Conservation (phyloP, 2,329 filamentous ascomycete species). For the Chaetomiaceae sp. region DNA sequence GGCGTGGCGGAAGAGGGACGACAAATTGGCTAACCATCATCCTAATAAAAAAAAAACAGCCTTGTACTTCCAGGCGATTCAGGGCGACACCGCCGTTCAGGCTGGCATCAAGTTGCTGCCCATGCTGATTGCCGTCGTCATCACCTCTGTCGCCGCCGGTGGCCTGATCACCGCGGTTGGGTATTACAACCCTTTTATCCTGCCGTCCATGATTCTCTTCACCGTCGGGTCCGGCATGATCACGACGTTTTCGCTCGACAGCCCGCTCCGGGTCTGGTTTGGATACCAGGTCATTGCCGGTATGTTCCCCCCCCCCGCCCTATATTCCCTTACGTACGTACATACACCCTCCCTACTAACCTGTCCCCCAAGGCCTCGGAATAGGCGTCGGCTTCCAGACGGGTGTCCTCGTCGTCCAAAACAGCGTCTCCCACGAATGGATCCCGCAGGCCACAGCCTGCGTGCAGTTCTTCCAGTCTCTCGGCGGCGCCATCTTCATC, state of each 20-base stretch:
- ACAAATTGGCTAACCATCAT: background rate
- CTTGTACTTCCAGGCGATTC: slow-evolving; percentile 51
- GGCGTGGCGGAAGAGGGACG: background rate
- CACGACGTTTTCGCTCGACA: slow-evolving; percentile 47
- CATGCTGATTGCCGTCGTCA: slow-evolving; percentile 46
- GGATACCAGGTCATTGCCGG: slow-evolving; percentile 53
- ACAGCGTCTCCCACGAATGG: slow-evolving; percentile 44
- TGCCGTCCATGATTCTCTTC: slow-evolving; percentile 36
- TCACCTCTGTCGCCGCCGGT: slow-evolving; percentile 36
- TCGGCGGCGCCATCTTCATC: slow-evolving; percentile 63
- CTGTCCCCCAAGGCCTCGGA: slow-evolving; percentile 41
- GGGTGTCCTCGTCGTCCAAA: slow-evolving; percentile 49
- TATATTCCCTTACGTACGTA: background rate
- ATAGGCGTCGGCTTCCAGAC: slow-evolving; percentile 47
- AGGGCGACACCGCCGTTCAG: slow-evolving; percentile 48
- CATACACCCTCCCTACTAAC: background rate
- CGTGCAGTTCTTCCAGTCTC: slow-evolving; percentile 58
- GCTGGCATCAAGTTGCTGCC: slow-evolving; percentile 54
- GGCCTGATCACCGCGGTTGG: slow-evolving; percentile 34
- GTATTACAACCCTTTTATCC: slow-evolving; percentile 43
- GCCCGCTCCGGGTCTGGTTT: slow-evolving; percentile 49
- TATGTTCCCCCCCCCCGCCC: slow-evolving; percentile 1
- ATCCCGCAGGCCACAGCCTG: slow-evolving; percentile 49
- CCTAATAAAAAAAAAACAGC: too few relatives aligned
- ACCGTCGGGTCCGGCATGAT: slow-evolving; percentile 51